Evolutionary conservation across 768 basidiomycete genomes (phyloP).

Genomic region (Naganishia onofrii): DNA sequence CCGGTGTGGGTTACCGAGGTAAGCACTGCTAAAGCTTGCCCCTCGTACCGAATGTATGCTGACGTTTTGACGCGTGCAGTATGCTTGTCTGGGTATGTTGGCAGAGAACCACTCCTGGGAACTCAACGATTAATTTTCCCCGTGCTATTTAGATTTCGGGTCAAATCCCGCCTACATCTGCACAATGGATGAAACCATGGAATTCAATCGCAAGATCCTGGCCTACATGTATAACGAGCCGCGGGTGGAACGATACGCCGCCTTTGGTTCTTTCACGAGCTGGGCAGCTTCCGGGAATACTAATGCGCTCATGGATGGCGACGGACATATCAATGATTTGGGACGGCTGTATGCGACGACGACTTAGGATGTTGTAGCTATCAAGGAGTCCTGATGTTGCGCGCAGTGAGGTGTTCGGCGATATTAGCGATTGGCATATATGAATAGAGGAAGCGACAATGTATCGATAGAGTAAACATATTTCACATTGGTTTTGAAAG

Average conservation of each 20-base stretch:
- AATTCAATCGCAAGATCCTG: slow-evolving; percentile 1
- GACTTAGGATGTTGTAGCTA: slow-evolving; percentile 23
- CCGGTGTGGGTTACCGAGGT: slow-evolving; percentile 39
- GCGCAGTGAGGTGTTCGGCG: too few relatives aligned
- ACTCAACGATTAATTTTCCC: not conserved
- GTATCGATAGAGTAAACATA: too few relatives aligned
- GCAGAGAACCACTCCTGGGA: not conserved
- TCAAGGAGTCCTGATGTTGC: too few relatives aligned
- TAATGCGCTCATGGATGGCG: not conserved
- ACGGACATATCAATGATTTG: slow-evolving; percentile 7
- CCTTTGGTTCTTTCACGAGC: not conserved
- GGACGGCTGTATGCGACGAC: slow-evolving; percentile 27
- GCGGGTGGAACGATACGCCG: slow-evolving; percentile 7
- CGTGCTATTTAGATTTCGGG: not conserved
- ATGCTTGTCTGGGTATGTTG: slow-evolving; percentile 34
- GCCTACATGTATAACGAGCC: slow-evolving; percentile 19
- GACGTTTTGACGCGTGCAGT: not conserved
- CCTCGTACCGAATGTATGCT: not conserved
- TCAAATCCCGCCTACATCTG: slow-evolving; percentile 4
- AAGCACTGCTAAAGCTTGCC: not conserved
- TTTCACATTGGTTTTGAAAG: too few relatives aligned
- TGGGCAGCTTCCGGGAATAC: not conserved
- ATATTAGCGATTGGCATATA: slow-evolving; percentile 7
- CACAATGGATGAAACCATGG: not conserved
- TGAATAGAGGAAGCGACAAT: too few relatives aligned